Base-by-base conservation (phyloP, 2,329 filamentous ascomycete genomes). In the Trichoderma koningiopsis region DNA sequence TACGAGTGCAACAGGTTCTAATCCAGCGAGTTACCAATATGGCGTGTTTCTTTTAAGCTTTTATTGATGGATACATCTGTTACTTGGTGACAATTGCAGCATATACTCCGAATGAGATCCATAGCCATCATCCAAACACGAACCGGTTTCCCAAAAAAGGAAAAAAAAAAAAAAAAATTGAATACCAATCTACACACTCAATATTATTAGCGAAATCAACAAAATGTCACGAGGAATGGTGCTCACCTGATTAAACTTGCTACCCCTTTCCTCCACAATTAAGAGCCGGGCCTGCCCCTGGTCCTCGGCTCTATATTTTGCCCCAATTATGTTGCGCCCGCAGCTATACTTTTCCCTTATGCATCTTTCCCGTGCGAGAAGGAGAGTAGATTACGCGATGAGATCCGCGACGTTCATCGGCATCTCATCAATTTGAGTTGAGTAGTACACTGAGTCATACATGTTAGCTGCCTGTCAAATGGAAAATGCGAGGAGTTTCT, bases 371-470 rank as follows among this genome's bases (percentile, higher is more conserved):
- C 19, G 19, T 59, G 64, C 22, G 31, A 31, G 29, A 49, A 43
- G 52, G 27, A 35, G 37, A 31, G 35, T 35, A 10, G n/a, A 35
- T 80, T 82, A 88, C 43, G 85, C 79, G 70, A 86, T 86, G 33
- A 89, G 83, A 74, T 87, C 86, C 75, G 87, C 88, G 78, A 93
- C 93, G 78, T 97, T 97, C 94, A 97, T 97, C 22, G 94, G 94
- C 94, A 97, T 97, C 85, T 97, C 94, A 76, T 97, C 94, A 75
- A 97, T 97, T 83, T 97, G 94, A 58, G 94, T 97, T 19, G 93
- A 96, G 83, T 97, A 97, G 83, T 96, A 97, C 77, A 97, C 91
- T 93, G 10, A 53, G 7, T 22, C 29, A 22, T n/a, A 13, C 29
- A 10, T n/a, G 14, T 49, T 6, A 27, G 31, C 19, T 49, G 14